Percentiles rank a stretch among this genome's conserved stretches.
Conservation (phyloP, 352 stramenopile genomes). For the Proteromonas lacertae region DNA sequence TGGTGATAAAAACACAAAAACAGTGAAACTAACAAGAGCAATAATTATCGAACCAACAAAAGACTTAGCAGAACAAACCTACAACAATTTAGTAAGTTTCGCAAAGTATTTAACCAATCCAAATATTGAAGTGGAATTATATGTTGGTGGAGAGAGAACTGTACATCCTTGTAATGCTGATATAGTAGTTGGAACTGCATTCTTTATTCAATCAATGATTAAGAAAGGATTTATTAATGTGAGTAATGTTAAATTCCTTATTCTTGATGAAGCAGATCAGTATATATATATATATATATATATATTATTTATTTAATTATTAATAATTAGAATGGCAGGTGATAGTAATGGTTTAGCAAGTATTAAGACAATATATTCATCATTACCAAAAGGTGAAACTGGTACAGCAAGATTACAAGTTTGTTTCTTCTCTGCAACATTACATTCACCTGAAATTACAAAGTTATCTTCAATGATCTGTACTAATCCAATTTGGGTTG, state of each 20-base stretch:
- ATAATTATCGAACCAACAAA: constrained; percentile 17
- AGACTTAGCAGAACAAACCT: constrained; percentile 19
- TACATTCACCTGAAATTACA: constrained; percentile 14
- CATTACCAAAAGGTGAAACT: constrained; percentile 7
- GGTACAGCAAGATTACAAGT: constrained; percentile 12
- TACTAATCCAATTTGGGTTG: constrained; percentile 17
- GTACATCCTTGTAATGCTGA: constrained; percentile 8
- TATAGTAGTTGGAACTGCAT: constrained; percentile 15
- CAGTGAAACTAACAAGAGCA: constrained; percentile 5
- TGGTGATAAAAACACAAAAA: neutral
- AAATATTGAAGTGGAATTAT: neutral
- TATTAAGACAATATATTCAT: constrained; percentile 13
- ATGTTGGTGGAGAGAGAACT: constrained; percentile 1
- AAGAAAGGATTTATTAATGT: constrained; percentile 7
- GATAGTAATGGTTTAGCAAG: constrained; percentile 6
- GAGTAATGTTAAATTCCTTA: constrained; percentile 10
- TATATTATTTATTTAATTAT: no score
- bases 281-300: no score
- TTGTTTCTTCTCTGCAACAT: constrained; percentile 23
- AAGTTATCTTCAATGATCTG: constrained; percentile 13
- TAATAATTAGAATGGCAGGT: no score
- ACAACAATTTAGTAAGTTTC: constrained; percentile 9
- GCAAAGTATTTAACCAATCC: constrained; percentile 2
- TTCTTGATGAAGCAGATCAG: constrained; percentile 19
- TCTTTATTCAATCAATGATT: constrained; percentile 9